These are phyloP conservation scores for Eleusine indica DNA, from an alignment of 176 grass and related monocot genomes.

Conservation along the genomic window DNA sequence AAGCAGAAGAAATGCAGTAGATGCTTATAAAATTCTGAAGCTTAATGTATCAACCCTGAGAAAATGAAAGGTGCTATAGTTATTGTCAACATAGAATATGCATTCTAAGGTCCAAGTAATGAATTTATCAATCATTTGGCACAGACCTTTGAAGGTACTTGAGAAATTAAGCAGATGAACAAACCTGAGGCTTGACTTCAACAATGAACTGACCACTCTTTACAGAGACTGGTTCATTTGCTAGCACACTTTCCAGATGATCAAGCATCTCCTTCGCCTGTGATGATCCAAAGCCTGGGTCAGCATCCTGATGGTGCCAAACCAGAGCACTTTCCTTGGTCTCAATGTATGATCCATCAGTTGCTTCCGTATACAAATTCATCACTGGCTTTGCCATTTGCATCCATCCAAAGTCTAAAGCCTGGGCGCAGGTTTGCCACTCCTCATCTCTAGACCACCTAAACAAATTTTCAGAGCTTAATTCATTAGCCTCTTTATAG, in stretches of 20 bases:
- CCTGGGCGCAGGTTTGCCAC: conserved; percentile 67
- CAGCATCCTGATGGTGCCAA: conserved; percentile 98
- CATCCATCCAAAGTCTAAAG: conserved; percentile 87
- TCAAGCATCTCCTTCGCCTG: conserved; percentile 98
- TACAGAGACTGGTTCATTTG: conserved; percentile 93
- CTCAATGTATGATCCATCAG: conserved; percentile 91
- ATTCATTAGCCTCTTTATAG: conserved; percentile 3
- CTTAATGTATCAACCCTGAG: neutral
- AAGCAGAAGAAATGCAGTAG: neutral
- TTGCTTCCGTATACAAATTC: conserved; percentile 92
- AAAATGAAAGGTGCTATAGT: conserved; percentile 9
- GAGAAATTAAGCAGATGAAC: conserved; percentile 33
- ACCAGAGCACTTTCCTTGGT: conserved; percentile 90
- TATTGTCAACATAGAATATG: conserved; percentile 9
- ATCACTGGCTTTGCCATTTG: conserved; percentile 94
- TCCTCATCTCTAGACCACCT: conserved; percentile 71
- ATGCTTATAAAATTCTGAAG: neutral
- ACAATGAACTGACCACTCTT: conserved; percentile 98
- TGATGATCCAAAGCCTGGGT: conserved; percentile 86
- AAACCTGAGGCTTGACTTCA: conserved; percentile 99
- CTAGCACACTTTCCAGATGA: conserved; percentile 94
- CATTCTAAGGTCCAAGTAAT: conserved; percentile 9
- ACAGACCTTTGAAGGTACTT: conserved; percentile 8
- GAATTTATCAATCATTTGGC: conserved; percentile 12
- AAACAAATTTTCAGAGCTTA: conserved; percentile 39